Evolutionary conservation across 225 moss, liverwort and hornwort genomes (phyloP), one percentile per base, ranked within the genome.

Genomic region (Physcomitrellopsis africana): DNA sequence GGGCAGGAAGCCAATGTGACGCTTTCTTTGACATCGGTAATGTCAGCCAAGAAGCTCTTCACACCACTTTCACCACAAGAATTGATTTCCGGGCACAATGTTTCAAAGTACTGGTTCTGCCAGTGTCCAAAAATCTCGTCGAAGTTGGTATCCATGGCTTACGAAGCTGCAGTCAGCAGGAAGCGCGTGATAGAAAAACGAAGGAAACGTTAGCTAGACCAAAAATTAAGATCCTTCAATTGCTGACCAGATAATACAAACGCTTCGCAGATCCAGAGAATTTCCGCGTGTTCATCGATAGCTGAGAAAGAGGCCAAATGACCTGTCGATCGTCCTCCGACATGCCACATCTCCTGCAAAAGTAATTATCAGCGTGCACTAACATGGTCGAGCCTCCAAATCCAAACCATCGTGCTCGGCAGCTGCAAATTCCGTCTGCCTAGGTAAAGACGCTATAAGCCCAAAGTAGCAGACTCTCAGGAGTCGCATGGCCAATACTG

Each of bases 11-110:
- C 32, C 7, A 37, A 37, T 37, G 32, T 37, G 58, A 15, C 59
- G 24, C 22, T 18, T 8, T 70, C 77, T 52, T 13, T 12, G 24
- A 60, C 22, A 48, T 70, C 51, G 17, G 24, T 52, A 62, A 51
- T 11, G 3, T 77, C 69, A 45, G 62, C 77, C 51, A 63, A 69
- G 17, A 44, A 51, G n/a, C 42, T 23, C 57, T 55, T 55, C 7
- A 5, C 24, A 57, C 5, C 7, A n/a, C 24, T 59, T 27, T 6
- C 2, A 29, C 56, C 0, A 2, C 29, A 59, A 62, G 45, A 54
- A 65, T 51, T n/a, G 29, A 24, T 37, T 32, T 14, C 20, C 22
- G 51, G 32, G 32, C 32, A 51, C 65, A 76, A 7, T 41, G 20
- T 11, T 17, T 46, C 37, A 49, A 60, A 42, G 32, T 37, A 37